Evolutionary conservation across 257 asterid species (phyloP).

Genomic region (Nicotiana noctiflora): DNA sequence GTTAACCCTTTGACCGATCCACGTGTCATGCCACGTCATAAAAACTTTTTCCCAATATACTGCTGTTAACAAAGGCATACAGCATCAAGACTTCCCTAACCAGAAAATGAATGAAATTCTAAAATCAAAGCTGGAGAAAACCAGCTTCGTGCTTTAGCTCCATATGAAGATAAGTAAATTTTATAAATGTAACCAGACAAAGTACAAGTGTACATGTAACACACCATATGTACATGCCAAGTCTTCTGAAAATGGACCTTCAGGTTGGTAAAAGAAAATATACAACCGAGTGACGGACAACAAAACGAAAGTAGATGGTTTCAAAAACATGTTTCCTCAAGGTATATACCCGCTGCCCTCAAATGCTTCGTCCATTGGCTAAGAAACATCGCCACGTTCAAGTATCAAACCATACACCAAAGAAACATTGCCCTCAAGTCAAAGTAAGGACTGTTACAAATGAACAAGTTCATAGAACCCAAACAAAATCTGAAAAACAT

Average conservation of each 20-base stretch:
- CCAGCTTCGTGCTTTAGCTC: not conserved
- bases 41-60: no score
- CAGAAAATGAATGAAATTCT: not conserved
- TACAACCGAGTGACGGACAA: not conserved
- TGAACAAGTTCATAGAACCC: slow-evolving; percentile 10
- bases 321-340: not conserved
- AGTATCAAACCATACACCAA: not conserved
- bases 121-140: not conserved
- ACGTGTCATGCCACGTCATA: no score
- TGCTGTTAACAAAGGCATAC: no score
- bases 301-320: not conserved
- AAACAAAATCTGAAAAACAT: not conserved
- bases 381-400: not conserved
- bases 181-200: not conserved
- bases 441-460: slow-evolving; percentile 6
- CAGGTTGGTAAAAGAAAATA: not conserved
- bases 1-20: no score
- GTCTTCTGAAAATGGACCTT: not conserved
- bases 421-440: not conserved
- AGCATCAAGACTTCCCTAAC: no score
- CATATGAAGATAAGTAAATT: not conserved
- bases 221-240: not conserved
- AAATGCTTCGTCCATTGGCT: not conserved
- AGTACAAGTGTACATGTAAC: not conserved
- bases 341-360: not conserved